Conservation (phyloP, 371 early-diverging fungal genomes). For the Circinella umbellata region DNA sequence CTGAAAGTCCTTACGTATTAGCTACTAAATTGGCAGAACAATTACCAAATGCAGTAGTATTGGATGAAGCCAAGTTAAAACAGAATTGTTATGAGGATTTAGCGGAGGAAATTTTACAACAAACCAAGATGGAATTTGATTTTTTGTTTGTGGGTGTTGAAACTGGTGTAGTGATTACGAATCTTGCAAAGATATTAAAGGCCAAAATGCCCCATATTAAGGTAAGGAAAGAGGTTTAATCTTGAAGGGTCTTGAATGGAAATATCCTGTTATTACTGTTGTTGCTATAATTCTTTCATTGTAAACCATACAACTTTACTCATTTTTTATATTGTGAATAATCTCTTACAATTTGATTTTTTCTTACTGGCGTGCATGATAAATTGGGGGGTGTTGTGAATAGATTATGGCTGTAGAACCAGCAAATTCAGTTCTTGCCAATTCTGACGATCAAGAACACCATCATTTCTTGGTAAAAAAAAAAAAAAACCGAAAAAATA, state of each 20-base stretch:
- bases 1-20: constrained; percentile 72
- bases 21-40: constrained; percentile 69
- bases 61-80: constrained; percentile 35
- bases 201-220: constrained; percentile 58
- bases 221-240: constrained; percentile 25
- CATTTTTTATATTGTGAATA: not conserved
- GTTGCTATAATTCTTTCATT: too few species aligned
- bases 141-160: constrained; percentile 76
- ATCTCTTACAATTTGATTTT: too few species aligned
- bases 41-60: constrained; percentile 58
- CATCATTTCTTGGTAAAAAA: constrained; percentile 18
- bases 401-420: constrained; percentile 78
- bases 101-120: constrained; percentile 73
- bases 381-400: too few species aligned
- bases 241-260: too few species aligned
- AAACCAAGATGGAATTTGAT: constrained; percentile 61
- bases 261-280: too few species aligned
- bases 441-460: not conserved
- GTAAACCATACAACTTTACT: too few species aligned
- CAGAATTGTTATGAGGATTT: constrained; percentile 39
- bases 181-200: constrained; percentile 64
- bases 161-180: constrained; percentile 70
- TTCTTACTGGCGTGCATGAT: too few species aligned
- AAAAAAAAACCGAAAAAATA: too few species aligned
- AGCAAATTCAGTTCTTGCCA: constrained; percentile 59